Evolutionary conservation across 805 yeast species (phyloP), one percentile per base, ranked within the genome.

Genomic region (Wickerhamiella kazuoi): DNA sequence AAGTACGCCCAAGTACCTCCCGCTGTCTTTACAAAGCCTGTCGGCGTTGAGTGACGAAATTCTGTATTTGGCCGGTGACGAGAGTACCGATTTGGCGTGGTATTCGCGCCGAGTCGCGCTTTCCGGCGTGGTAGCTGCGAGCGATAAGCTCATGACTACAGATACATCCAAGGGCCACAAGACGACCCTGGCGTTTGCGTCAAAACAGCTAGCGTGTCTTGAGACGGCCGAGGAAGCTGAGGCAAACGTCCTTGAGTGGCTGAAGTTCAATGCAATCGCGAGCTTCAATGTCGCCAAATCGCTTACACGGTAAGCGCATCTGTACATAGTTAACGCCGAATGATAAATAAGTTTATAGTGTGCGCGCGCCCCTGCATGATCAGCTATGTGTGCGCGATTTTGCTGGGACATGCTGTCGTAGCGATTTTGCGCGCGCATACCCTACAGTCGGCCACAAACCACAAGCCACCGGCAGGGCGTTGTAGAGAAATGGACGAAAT

Each of bases 61-160:
- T 43, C 71, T 81, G 34, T 83, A 60, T 56, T 74, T 72, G 48
- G 74, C 94, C 0, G 90, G 86, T 9, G 96, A 86, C 53, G 52
- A 57, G 39, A 70, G 90, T 17, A 74, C 61, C 16, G 94, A 83
- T 56, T 76, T 79, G 54, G 78, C 82, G 3, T 87, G 98, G 98
- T 87, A 87, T 57, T 64, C 93, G n/a, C 80, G 84, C 53, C 65
- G 98, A 46, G 61, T 78, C 14, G 69, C 79, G 7, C 54, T 87
- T 14, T 69, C 80, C 19, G 65, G 79, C 2, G 68, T 79, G 2
- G 82, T 80, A 55, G 79, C 79, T 2, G 71, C 77, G 30, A 44
- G 54, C 30, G 96, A 87, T 56, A 60, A 82, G 44, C 82, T 71
- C 61, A 79, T 78, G 90, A 62, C 81, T 34, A 76, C 70, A 48